Evolutionary conservation across 2,329 filamentous ascomycete species (phyloP).

Genomic region (Ascochyta lentis): DNA sequence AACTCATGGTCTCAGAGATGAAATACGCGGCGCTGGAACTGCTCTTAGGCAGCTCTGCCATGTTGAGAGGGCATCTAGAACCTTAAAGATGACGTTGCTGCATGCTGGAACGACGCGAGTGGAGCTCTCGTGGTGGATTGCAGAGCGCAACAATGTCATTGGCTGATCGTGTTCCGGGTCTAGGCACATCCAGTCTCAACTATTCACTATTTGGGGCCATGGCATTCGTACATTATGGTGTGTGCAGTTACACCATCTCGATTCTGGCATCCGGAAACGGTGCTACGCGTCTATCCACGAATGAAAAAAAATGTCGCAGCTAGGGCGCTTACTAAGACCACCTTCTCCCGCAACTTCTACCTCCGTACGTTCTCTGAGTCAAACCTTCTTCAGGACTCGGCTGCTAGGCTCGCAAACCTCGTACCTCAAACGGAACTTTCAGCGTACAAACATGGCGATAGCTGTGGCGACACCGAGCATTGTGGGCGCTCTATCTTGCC

Average conservation of each 20-base stretch:
- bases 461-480: conserved; percentile 26
- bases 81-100: background rate
- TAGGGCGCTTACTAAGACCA: conserved; percentile 23
- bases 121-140: background rate
- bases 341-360: conserved; percentile 21
- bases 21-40: background rate
- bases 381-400: background rate
- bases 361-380: conserved; percentile 12
- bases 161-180: background rate
- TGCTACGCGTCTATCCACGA: background rate
- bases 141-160: conserved; percentile 1
- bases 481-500: conserved; percentile 42
- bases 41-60: background rate
- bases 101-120: background rate
- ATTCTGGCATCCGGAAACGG: background rate
- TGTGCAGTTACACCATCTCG: background rate
- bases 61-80: background rate
- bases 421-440: background rate
- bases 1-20: background rate
- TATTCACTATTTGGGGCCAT: conserved; percentile 1
- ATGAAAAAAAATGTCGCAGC: conserved; percentile 1
- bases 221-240: background rate
- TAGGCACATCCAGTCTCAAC: conserved; percentile 1
- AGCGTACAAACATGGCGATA: conserved; percentile 26
- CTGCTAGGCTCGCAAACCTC: conserved; percentile 7